A percentile compares a stretch with the other conserved stretches of the same genome.
Conservation (phyloP, 176 grass and related monocot genomes). For the Carex kokanica region DNA sequence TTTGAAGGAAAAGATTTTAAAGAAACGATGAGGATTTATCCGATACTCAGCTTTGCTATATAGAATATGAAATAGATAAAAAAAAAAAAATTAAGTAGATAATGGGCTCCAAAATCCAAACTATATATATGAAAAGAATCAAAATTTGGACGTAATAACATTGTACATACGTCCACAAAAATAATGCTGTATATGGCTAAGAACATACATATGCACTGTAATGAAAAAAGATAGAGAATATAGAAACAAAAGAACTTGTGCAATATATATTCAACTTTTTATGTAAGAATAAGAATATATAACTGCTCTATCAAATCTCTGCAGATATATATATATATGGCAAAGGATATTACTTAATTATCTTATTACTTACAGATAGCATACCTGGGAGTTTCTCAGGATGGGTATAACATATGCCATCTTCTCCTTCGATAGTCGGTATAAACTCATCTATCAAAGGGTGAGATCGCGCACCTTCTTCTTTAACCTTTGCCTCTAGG, state of each 20-base stretch:
- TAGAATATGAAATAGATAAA: not conserved
- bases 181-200: not conserved
- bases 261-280: constrained; percentile 60
- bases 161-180: not conserved
- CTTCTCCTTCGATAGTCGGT: constrained; percentile 91
- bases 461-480: constrained; percentile 71
- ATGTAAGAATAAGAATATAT: constrained; percentile 39
- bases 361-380: not conserved
- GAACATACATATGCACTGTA: not conserved
- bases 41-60: constrained; percentile 44
- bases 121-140: not conserved
- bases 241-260: constrained; percentile 52
- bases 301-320: constrained; percentile 25
- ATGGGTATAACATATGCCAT: constrained; percentile 99
- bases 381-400: constrained; percentile 98
- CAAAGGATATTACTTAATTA: not conserved
- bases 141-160: constrained; percentile 3
- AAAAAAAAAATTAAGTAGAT: not conserved
- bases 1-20: constrained; percentile 48
- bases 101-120: not conserved
- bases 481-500: constrained; percentile 80
- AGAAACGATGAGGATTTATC: constrained; percentile 54
- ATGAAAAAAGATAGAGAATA: constrained; percentile 41
- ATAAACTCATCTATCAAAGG: constrained; percentile 97
- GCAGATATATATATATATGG: constrained; percentile 14